Base-by-base conservation (phyloP, 202 grass and related monocot genomes). In the Elaeis oleifera region DNA sequence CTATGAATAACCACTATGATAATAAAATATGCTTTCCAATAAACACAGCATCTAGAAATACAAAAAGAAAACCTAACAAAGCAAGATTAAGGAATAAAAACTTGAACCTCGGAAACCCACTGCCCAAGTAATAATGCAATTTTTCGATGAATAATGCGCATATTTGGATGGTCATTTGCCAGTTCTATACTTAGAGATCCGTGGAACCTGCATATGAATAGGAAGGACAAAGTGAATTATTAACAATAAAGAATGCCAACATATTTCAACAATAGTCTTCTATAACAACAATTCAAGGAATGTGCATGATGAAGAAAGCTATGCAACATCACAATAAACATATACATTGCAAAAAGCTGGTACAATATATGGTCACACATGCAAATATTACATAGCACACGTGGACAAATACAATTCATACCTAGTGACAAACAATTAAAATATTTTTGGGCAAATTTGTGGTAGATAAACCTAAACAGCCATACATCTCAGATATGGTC, bases 31-130 rank as follows among this genome's bases (percentile, higher is more conserved):
- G 36, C 36, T 44, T 44, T 44, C 2, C 3, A 44, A 44, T 44
- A 44, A 44, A 44, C 1, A 11, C 36, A 44, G 36, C 8, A 44
- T 13, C 36, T 11, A 44, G 36, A 44, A 72, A 13, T 64, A 22
- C 26, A 50, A 50, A 18, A 58, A 32, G 28, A 17, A 19, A 6
- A 61, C 3, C 17, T 22, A 65, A 8, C 9, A 29, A 74, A 64
- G 50, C 14, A 58, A 49, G 1, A 3, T 20, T 20, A 19, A 5
- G 22, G 14, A 64, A 27, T 5, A 64, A 63, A 51, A 19, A 50
- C 75, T 26, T 53, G 2, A 70, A 99, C 94, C 94, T 99, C 85
- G 73, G 94, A 92, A 82, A 91, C 85, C 94, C 94, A 99, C 69
- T 99, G 85, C 23, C 94, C 94, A 59, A 89, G 87, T 64, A 99